Base-by-base conservation (phyloP, 164 flowering plant species). In the Vitis amurensis region DNA sequence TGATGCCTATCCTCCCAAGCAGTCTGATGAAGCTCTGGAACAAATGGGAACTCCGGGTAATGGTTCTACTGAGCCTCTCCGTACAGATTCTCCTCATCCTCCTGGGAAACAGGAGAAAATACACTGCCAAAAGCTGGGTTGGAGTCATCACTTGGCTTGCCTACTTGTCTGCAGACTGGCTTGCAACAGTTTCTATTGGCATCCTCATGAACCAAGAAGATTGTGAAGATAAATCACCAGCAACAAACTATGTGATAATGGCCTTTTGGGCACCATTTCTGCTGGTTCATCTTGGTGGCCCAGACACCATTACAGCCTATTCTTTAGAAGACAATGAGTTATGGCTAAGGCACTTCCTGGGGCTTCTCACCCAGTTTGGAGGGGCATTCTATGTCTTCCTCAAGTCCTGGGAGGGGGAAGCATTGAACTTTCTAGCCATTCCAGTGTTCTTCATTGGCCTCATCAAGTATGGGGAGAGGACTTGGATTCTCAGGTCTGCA, bases 161-260 rank as follows among this genome's bases (percentile, higher is more conserved):
- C 17, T 84, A 81, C 66, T 55, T 81, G 47, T n/a, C 64, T 19
- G 84, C 84, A 0, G 84, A 84, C 23, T 69, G 62, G 67, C 63
- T 77, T 0, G 81, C 87, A 19, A 72, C 72, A 5, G 55, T 81
- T 7, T 72, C 82, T 15, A 79, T 81, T 9, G 74, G 74, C 0
- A 30, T 66, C 3, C 63, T 75, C 48, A 59, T 57, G 27, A 48
- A 53, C 8, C 29, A 48, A 27, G 61, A 52, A n/a, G 7, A 7
- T 4, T 9, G 30, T 8, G 12, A 51, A 1, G 63, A 31, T 2
- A 11, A 1, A 2, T 8, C 11, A n/a, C 16, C 11, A n/a, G 0
- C n/a, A n/a, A 8, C 13, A 1, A 67, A 53, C 10, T 19, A 2
- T 17, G n/a, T 2, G 16, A 27, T 67, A 3, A n/a, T 10, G 2